Evolutionary conservation across 2,329 filamentous ascomycete genomes (phyloP).

Genomic region (Fusarium pseudocircinatum): DNA sequence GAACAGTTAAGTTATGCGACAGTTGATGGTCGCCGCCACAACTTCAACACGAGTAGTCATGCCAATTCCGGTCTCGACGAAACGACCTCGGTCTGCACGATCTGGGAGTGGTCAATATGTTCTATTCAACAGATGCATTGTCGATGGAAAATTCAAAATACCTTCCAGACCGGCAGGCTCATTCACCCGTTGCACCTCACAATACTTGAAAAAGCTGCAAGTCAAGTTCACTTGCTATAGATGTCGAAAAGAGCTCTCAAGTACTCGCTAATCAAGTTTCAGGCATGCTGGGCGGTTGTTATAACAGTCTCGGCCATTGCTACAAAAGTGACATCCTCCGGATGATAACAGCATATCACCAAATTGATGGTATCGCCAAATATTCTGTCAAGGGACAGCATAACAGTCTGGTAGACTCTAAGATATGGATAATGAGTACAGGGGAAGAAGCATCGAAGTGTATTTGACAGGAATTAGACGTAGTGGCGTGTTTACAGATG

Average conservation of each 20-base stretch:
- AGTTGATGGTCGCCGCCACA: neutral
- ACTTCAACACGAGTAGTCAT: neutral
- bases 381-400: neutral
- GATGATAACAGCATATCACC: neutral
- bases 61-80: neutral
- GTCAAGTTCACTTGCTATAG: too few species aligned
- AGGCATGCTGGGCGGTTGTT: neutral
- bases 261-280: neutral
- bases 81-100: neutral
- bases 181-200: neutral
- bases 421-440: neutral
- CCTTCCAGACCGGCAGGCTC: neutral
- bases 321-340: neutral
- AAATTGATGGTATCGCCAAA: neutral
- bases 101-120: neutral
- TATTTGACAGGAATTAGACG: neutral
- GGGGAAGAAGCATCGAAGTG: neutral
- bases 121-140: neutral
- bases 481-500: neutral
- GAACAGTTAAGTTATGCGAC: neutral
- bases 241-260: neutral
- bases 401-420: neutral
- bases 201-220: neutral
- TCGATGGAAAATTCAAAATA: conserved; percentile 6
- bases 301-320: neutral